Percentiles rank a stretch among this genome's conserved stretches.
Conservation (phyloP, 345 rosid species). For the Salix udensis region DNA sequence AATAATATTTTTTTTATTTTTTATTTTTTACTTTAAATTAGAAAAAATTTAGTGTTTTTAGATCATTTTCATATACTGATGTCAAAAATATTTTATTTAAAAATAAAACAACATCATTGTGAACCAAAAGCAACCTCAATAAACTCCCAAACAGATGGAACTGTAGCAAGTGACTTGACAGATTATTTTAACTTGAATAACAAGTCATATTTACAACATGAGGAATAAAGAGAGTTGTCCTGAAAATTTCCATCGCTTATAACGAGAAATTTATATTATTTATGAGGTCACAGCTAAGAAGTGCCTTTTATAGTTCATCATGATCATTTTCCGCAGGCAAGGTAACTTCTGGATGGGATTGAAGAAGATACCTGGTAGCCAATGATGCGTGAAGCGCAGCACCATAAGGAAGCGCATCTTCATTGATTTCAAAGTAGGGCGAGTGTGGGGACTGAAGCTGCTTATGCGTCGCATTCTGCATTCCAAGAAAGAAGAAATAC, state of each 20-base stretch:
- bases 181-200: background rate
- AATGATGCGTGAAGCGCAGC: constrained; percentile 90
- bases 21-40: no score
- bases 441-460: constrained; percentile 45
- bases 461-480: constrained; percentile 44
- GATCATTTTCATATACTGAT: no score
- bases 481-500: constrained; percentile 61
- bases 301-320: constrained; percentile 56
- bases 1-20: no score
- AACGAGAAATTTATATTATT: background rate
- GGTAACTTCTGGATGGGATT: constrained; percentile 27
- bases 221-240: background rate
- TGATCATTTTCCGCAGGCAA: constrained; percentile 20
- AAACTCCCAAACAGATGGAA: background rate
- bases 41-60: no score
- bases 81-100: no score
- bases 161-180: background rate
- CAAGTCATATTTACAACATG: background rate
- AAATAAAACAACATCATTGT: no score
- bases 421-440: constrained; percentile 59
- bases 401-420: constrained; percentile 74
- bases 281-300: background rate
- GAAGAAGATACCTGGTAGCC: constrained; percentile 58
- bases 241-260: background rate
- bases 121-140: no score